Evolutionary conservation across 768 basidiomycete genomes (phyloP).

Genomic region (Panaeolus papilionaceus): DNA sequence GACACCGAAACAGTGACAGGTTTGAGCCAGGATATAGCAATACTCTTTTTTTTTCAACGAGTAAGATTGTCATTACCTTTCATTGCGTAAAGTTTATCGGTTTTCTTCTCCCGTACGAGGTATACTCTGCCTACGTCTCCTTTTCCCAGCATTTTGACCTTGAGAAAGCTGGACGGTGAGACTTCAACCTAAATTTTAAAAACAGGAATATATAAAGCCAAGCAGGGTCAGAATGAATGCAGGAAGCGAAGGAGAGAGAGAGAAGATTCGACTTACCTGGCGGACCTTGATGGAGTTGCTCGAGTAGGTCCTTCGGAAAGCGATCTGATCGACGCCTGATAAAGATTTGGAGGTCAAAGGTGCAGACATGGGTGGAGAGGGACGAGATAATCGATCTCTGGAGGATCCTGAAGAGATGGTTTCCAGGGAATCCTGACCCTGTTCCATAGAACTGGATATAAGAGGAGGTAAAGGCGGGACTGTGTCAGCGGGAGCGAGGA

Average conservation of each 20-base stretch:
- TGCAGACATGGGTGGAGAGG: conserved; percentile 44
- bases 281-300: conserved; percentile 97
- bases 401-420: conserved; percentile 82
- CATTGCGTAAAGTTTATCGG: conserved; percentile 96
- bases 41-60: neutral
- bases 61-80: conserved; percentile 72
- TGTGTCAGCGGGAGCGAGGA: conserved; percentile 73
- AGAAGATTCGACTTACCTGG: conserved; percentile 53
- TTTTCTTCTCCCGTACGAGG: conserved; percentile 98
- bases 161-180: conserved; percentile 91
- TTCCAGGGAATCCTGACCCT: conserved; percentile 76
- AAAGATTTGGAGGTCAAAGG: conserved; percentile 50
- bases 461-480: conserved; percentile 62
- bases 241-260: conserved; percentile 16
- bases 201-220: neutral
- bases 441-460: conserved; percentile 55
- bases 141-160: conserved; percentile 97
- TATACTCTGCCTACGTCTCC: conserved; percentile 99
- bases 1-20: conserved; percentile 28
- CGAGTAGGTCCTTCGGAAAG: conserved; percentile 95
- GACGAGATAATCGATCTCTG: conserved; percentile 51
- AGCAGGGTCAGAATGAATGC: neutral
- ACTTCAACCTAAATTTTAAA: conserved; percentile 78
- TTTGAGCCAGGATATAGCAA: conserved; percentile 26
- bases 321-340: conserved; percentile 52